These are phyloP conservation scores for Sequoia sempervirens DNA, from an alignment of 75 land plant species.

Conservation along the genomic window DNA sequence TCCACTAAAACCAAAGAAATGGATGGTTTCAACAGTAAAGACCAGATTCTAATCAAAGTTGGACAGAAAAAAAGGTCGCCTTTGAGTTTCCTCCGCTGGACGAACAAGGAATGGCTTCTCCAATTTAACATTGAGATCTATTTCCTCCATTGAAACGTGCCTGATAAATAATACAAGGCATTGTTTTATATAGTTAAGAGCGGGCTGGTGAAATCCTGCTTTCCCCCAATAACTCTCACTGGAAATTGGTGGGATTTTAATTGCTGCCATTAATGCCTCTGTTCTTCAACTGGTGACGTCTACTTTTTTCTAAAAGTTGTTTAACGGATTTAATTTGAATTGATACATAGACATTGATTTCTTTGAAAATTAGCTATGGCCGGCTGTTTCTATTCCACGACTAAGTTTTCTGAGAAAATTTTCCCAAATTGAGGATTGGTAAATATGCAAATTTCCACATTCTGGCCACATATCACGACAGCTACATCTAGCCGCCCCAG, in stretches of 20 bases:
- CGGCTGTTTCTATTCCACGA: too few relatives aligned
- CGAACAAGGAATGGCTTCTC: slow-evolving; percentile 5
- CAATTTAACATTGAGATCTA: neutral
- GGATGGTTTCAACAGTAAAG: slow-evolving; percentile 49
- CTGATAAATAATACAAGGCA: neutral
- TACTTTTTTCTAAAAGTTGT: too few relatives aligned
- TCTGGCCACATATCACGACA: too few relatives aligned
- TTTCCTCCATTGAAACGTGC: neutral
- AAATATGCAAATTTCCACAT: too few relatives aligned
- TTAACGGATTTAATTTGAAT: too few relatives aligned
- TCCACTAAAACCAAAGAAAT: slow-evolving; percentile 32
- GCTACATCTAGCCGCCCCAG: too few relatives aligned
- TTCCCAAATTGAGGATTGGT: too few relatives aligned
- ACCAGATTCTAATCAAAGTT: slow-evolving; percentile 62
- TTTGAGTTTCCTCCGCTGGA: slow-evolving; percentile 24
- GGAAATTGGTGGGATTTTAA: neutral
- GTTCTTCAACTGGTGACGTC: too few relatives aligned
- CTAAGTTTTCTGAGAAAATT: too few relatives aligned
- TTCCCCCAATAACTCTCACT: neutral
- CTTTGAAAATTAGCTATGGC: too few relatives aligned
- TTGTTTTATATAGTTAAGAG: neutral
- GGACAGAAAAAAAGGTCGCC: slow-evolving; percentile 40
- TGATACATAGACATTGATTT: too few relatives aligned
- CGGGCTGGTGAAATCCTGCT: neutral
- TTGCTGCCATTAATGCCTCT: neutral